Conservation (phyloP, 495 filamentous ascomycete species). For the Rhypophila decipiens region DNA sequence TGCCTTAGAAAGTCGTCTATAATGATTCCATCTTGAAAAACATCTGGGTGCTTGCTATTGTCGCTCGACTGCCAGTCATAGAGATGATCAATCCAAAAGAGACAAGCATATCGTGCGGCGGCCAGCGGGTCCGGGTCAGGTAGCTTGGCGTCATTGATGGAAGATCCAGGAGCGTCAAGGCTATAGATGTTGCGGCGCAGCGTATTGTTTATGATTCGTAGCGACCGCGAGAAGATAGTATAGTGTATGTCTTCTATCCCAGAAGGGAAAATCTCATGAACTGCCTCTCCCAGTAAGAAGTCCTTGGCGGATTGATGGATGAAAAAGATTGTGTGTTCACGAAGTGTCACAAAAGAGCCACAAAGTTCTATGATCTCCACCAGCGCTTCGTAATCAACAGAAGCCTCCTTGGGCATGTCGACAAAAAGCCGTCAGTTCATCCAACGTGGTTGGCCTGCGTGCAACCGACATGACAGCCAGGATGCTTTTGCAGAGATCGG, state of each 20-base stretch:
- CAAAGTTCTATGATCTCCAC: conserved; percentile 18
- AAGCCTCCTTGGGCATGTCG: not conserved
- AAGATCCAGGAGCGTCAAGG: not conserved
- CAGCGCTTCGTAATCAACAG: not conserved
- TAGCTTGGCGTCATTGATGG: conserved; percentile 4
- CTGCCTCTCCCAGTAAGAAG: conserved; percentile 16
- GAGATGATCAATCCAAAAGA: conserved; percentile 33
- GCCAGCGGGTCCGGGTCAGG: conserved; percentile 25
- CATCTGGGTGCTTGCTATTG: conserved; percentile 1
- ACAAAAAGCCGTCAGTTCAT: conserved; percentile 2
- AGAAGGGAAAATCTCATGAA: conserved; percentile 10
- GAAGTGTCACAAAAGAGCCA: conserved; percentile 27
- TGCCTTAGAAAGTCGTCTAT: conserved; percentile 5
- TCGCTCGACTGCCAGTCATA: not conserved
- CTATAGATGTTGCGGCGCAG: conserved; percentile 13
- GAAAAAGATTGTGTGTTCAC: conserved; percentile 24
- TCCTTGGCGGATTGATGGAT: conserved; percentile 42
- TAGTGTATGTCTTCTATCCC: conserved; percentile 16
- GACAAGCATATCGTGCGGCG: conserved; percentile 26
- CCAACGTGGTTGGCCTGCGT: conserved; percentile 16
- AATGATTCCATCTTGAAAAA: not conserved
- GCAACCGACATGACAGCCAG: conserved; percentile 8
- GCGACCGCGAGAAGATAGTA: conserved; percentile 23
- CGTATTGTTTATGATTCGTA: conserved; percentile 10
- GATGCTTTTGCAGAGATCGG: conserved; percentile 11